A percentile compares a stretch with the other conserved stretches of the same genome.
Conservation (phyloP, 306 rosid species). For the Vigna hirtella region DNA sequence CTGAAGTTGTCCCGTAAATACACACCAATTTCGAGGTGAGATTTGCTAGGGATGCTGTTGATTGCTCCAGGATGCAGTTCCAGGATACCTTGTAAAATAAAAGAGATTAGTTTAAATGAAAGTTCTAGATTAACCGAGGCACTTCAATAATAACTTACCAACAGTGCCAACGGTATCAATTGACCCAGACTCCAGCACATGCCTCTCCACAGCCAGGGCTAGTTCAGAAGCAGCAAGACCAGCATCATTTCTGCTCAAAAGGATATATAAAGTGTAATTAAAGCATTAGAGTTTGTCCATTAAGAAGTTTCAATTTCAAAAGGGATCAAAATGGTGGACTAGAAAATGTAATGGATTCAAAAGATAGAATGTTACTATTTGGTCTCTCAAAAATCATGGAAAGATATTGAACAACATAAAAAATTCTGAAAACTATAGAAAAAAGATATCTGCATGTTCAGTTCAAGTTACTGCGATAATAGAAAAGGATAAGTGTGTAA, state of each 20-base stretch:
- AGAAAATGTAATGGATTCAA: slow-evolving; percentile 19
- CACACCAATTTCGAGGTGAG: slow-evolving; percentile 89
- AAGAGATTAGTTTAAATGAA: slow-evolving; percentile 28
- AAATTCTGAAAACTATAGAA: slow-evolving; percentile 24
- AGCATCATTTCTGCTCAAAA: slow-evolving; percentile 81
- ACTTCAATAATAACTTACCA: slow-evolving; percentile 57
- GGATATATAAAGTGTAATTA: slow-evolving; percentile 38
- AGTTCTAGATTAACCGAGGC: background rate
- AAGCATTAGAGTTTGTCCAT: slow-evolving; percentile 19
- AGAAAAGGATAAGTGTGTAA: slow-evolving; percentile 29
- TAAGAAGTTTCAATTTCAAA: slow-evolving; percentile 33
- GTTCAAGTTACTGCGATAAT: slow-evolving; percentile 32
- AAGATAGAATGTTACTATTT: slow-evolving; percentile 30
- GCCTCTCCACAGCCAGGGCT: slow-evolving; percentile 86
- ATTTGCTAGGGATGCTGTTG: slow-evolving; percentile 95
- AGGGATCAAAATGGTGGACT: slow-evolving; percentile 10
- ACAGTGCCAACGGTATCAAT: slow-evolving; percentile 94
- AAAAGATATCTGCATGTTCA: background rate
- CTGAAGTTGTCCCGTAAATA: slow-evolving; percentile 24
- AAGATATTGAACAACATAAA: slow-evolving; percentile 5
- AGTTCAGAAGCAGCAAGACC: slow-evolving; percentile 97
- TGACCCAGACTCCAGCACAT: slow-evolving; percentile 90
- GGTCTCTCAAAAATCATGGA: slow-evolving; percentile 16
- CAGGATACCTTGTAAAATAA: slow-evolving; percentile 71
- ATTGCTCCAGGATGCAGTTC: slow-evolving; percentile 95